These are phyloP conservation scores for Russula compacta DNA, from an alignment of 768 basidiomycete genomes.

Conservation along the genomic window DNA sequence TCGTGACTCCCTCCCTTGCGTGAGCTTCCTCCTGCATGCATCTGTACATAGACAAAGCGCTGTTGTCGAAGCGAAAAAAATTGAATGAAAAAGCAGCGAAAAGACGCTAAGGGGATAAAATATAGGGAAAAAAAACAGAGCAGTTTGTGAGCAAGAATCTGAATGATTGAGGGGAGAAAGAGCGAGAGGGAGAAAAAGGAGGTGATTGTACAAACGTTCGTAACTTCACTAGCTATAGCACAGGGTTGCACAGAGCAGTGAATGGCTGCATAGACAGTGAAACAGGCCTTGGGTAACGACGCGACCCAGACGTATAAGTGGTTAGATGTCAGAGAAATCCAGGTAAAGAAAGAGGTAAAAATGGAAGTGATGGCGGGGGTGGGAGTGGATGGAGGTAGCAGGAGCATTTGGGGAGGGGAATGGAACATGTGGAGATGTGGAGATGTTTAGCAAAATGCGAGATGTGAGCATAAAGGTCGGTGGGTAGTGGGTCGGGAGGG, in stretches of 20 bases:
- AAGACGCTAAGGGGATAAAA: constrained; percentile 10
- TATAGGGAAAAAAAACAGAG: background rate
- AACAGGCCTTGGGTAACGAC: background rate
- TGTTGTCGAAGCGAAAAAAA: constrained; percentile 3
- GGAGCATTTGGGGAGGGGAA: background rate
- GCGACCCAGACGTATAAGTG: background rate
- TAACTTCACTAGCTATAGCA: constrained; percentile 2
- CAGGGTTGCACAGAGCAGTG: constrained; percentile 7
- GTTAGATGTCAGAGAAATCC: constrained; percentile 11
- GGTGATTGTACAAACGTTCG: constrained; percentile 10
- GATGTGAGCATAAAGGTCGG: background rate
- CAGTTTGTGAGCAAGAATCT: constrained; percentile 1
- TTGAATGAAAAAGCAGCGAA: background rate
- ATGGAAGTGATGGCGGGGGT: background rate
- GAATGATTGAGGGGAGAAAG: background rate
- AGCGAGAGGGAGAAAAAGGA: background rate
- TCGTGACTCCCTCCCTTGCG: background rate
- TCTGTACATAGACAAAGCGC: background rate
- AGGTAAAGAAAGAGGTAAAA: background rate
- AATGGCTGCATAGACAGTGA: constrained; percentile 5
- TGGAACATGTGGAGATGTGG: background rate
- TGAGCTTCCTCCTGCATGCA: background rate
- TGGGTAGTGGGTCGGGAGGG: background rate
- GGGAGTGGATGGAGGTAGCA: background rate
- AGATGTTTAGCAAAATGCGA: background rate